Base-by-base conservation (phyloP, 805 yeast genomes). In the Starmerella stellata region DNA sequence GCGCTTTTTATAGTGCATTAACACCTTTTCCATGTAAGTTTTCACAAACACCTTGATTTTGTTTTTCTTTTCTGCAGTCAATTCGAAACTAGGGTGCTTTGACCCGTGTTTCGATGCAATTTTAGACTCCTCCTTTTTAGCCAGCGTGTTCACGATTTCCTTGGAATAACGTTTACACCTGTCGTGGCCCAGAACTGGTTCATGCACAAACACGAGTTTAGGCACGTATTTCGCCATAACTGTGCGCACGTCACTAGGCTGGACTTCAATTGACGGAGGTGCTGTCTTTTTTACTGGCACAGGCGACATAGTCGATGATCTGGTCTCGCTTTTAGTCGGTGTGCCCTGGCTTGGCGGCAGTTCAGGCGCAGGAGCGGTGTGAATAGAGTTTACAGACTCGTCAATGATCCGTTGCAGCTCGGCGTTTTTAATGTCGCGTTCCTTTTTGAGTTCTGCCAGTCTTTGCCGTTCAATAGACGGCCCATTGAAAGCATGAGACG, bases 181-280 rank as follows among this genome's bases (percentile, higher is more conserved):
- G 4, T 78, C 93, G 41, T 72, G 74, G 4, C 82, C 83, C 18
- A 87, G 63, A 38, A 72, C 74, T 2, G 63, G 53, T 46, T 72
- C 76, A 55, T 77, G 72, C 47, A 70, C 71, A 46, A 74, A 73
- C 39, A 85, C 64, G 52, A 78, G 57, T 50, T 83, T 82, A 8
- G 95, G 95, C 9, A 87, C 78, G 48, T 71, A 64, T 14, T 65
- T n/a, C n/a, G n/a, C n/a, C n/a, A n/a, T n/a, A n/a, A n/a, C n/a
- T n/a, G n/a, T n/a, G n/a, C n/a, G n/a, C n/a, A n/a, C n/a, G n/a
- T n/a, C n/a, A n/a, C n/a, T n/a, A n/a, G n/a, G n/a, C n/a, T n/a
- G n/a, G n/a, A n/a, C n/a, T n/a, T n/a, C n/a, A n/a, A n/a, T n/a
- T n/a, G n/a, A n/a, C n/a, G n/a, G n/a, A n/a, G n/a, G n/a, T n/a